Percentiles rank a stretch among this genome's conserved stretches.
Evolutionary conservation across 2,329 filamentous ascomycete species (phyloP).

Genomic region (Pezicula neosporulosa): DNA sequence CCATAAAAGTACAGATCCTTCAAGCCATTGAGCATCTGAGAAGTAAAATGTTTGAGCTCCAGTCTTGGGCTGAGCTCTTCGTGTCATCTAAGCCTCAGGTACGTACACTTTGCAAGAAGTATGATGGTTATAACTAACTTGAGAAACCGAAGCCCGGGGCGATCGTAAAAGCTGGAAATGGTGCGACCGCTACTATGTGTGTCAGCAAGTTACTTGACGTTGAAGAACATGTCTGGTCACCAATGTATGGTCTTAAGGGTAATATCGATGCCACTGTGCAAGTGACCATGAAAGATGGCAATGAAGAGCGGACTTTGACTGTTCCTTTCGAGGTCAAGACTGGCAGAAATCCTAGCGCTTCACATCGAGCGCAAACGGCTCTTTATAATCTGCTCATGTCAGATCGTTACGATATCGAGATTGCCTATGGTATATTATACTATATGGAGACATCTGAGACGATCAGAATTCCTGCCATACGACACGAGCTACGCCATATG

Average conservation of each 20-base stretch:
- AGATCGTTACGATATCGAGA: slow-evolving; percentile 90
- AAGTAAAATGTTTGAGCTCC: slow-evolving; percentile 79
- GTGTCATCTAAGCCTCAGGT: slow-evolving; percentile 68
- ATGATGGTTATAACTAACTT: slow-evolving; percentile 4
- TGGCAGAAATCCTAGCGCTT: slow-evolving; percentile 75
- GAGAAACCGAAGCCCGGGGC: slow-evolving; percentile 54
- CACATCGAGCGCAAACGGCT: slow-evolving; percentile 89
- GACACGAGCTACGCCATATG: slow-evolving; percentile 91
- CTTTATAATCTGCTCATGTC: slow-evolving; percentile 90
- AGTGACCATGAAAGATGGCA: slow-evolving; percentile 71
- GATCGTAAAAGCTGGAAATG: slow-evolving; percentile 74
- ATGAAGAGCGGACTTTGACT: slow-evolving; percentile 66
- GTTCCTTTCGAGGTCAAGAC: slow-evolving; percentile 97
- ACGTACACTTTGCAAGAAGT: slow-evolving; percentile 23
- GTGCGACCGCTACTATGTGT: slow-evolving; percentile 73
- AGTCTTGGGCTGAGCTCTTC: slow-evolving; percentile 80
- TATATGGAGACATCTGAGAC: slow-evolving; percentile 91
- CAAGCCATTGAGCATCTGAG: slow-evolving; percentile 76
- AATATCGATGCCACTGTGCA: slow-evolving; percentile 98
- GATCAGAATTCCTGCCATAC: slow-evolving; percentile 78
- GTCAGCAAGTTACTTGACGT: slow-evolving; percentile 94
- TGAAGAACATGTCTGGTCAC: slow-evolving; percentile 97
- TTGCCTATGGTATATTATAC: slow-evolving; percentile 87
- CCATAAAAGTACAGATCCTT: slow-evolving; percentile 71
- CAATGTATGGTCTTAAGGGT: slow-evolving; percentile 94